Conservation (phyloP, 2,329 filamentous ascomycete species). For the Fusarium humuli region DNA sequence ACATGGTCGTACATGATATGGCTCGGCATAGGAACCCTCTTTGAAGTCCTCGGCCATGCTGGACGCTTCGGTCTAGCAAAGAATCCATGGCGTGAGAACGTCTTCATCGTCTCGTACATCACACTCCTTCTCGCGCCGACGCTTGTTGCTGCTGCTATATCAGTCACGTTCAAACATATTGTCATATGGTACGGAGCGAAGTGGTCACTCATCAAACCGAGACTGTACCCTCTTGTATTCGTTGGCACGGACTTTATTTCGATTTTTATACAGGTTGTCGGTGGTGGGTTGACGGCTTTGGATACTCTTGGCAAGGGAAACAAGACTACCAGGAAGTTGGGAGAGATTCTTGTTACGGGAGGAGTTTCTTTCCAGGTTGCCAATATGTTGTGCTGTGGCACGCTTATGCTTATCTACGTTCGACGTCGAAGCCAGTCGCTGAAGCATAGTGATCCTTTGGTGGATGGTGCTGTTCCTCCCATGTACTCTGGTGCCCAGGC, state of each 20-base stretch:
- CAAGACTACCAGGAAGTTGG: slow-evolving; percentile 14
- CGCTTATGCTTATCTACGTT: slow-evolving; percentile 29
- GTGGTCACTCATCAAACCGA: slow-evolving; percentile 55
- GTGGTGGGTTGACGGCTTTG: slow-evolving; percentile 33
- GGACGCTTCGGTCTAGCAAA: slow-evolving; percentile 53
- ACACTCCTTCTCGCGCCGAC: slow-evolving; percentile 57
- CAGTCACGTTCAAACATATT: slow-evolving; percentile 60
- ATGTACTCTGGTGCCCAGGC: neutral
- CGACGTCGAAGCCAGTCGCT: slow-evolving; percentile 22
- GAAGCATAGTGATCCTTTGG: neutral
- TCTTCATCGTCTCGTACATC: slow-evolving; percentile 57
- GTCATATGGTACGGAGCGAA: slow-evolving; percentile 57
- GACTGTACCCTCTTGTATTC: slow-evolving; percentile 62
- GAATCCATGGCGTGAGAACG: slow-evolving; percentile 56
- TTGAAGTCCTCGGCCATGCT: slow-evolving; percentile 57
- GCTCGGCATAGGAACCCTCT: slow-evolving; percentile 52
- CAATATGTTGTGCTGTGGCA: slow-evolving; percentile 44
- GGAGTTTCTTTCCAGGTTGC: slow-evolving; percentile 46
- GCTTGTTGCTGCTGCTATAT: slow-evolving; percentile 59
- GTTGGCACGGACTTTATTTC: slow-evolving; percentile 61
- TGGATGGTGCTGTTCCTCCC: neutral
- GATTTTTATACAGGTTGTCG: slow-evolving; percentile 44
- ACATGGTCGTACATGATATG: slow-evolving; percentile 56
- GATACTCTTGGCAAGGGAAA: slow-evolving; percentile 21
- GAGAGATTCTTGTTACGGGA: slow-evolving; percentile 37